Evolutionary conservation across 225 moss, liverwort and hornwort species (phyloP), one percentile per base, ranked within the genome.

Genomic region (Polytrichum formosum): DNA sequence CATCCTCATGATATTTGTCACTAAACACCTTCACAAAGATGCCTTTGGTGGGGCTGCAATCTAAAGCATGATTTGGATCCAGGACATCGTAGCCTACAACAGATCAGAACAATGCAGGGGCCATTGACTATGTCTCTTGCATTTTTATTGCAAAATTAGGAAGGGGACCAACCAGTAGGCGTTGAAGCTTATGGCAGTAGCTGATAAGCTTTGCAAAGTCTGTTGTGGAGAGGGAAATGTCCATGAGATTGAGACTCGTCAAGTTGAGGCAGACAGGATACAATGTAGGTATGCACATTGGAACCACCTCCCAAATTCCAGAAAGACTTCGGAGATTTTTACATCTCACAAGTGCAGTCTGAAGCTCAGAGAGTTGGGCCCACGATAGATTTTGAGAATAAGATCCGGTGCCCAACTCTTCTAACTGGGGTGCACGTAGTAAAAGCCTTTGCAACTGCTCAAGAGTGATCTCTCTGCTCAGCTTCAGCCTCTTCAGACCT

Each of bases 331-430:
- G 84, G 25, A 96, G 77, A 21, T 78, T 84, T 78, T 86, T 90
- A 72, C 93, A 93, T 53, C 75, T 83, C 21, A 70, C 80, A 35
- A 96, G 79, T 7, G 90, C 87, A 19, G 75, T 66, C 65, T 80
- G 82, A 56, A 96, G 84, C 72, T 92, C 91, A 6, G 77, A 66
- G 27, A 80, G 79, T 63, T 82, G 84, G 18, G 55, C 72, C 93
- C 96, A 96, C 1, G 72, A 78, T 23, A 93, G 75, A 59, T 56
- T 79, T 35, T 90, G 93, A 18, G 82, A 78, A 69, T 91, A 93
- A 1, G 78, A 70, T 30, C 96, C 96, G 1, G 93, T 89, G 5
- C 96, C 96, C 55, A 96, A 74, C 76, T 96, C 96, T 27, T 84
- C 84, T 35, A 96, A 76, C 64, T 90, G 89, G 8, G 93, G 92